Evolutionary conservation across 768 basidiomycete genomes (phyloP), one percentile per base, ranked within the genome.

Genomic region (Boletus sp.): DNA sequence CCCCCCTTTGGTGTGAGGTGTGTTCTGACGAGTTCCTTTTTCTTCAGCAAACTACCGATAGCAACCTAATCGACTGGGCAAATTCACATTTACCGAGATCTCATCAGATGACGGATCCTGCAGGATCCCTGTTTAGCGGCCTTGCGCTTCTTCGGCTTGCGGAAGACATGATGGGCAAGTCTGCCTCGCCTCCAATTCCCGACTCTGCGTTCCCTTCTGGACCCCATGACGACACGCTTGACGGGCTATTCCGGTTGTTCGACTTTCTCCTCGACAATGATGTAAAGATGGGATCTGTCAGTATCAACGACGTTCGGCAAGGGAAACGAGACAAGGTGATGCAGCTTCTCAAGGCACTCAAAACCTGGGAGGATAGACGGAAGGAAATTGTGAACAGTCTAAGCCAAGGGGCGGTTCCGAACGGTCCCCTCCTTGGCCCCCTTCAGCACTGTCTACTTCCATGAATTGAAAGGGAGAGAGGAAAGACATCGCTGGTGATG

Each of bases 231-330:
- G 88, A 95, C 59, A 90, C 88, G 60, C 75, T 96, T 14, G 90
- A 93, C 27, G 92, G 93, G 17, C 75, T 96, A 29, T 94, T 96
- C 75, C 79, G 82, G 53, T 74, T 96, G 51, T 96, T 97, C 72
- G 95, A 98, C 71, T 94, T 92, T 72, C 72, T 97, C 51, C 79
- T 98, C 44, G 93, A 95, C 63, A 90, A 93, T 56, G 93, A 93
- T 46, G 85, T 95, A 53, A 88, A 88, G 73, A 90, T 96, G 77
- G 94, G 90, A 9, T 83, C 85, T 57, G 87, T 98, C 32, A 93
- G 90, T 63, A 95, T 98, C 73, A 96, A 96, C 66, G 96, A 98
- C 71, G 79, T 98, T 33, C 79, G 91, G 47, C 82, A 83, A 56
- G 91, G 90, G 32, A 90, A 88, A 67, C 77, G 83, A 44, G 86